Evolutionary conservation across 805 yeast genomes (phyloP).

Genomic region (Brettanomyces custersianus): DNA sequence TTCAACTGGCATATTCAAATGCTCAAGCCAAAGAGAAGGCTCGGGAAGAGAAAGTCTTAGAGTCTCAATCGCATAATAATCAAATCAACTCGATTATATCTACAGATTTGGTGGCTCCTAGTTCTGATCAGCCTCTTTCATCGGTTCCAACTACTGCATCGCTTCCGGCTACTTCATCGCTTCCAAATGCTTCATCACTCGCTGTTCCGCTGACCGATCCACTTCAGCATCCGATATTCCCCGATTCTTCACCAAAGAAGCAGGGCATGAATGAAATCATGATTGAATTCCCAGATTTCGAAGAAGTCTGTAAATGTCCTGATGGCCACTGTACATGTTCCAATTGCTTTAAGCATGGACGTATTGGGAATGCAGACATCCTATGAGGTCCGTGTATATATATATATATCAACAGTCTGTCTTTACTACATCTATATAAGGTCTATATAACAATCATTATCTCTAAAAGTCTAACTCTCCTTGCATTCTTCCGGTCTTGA

Average conservation of each 20-base stretch:
- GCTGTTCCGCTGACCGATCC: too few species aligned
- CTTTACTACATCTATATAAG: background rate
- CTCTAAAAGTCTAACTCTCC: slow-evolving; percentile 19
- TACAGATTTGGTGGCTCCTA: too few species aligned
- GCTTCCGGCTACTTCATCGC: too few species aligned
- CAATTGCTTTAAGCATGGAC: slow-evolving; percentile 26
- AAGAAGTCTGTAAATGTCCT: slow-evolving; percentile 23
- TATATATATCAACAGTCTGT: background rate
- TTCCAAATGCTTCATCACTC: too few species aligned
- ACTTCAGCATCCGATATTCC: too few species aligned
- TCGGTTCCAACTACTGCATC: too few species aligned
- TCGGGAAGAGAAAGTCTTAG: too few species aligned
- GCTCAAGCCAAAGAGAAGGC: too few species aligned
- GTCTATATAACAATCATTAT: background rate
- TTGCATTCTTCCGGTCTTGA: slow-evolving; percentile 14
- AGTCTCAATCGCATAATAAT: too few species aligned
- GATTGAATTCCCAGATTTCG: slow-evolving; percentile 15
- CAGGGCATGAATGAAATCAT: background rate
- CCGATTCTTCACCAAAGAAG: background rate
- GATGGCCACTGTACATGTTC: slow-evolving; percentile 23
- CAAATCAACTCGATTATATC: too few species aligned
- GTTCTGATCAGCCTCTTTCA: too few species aligned
- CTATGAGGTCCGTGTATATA: background rate
- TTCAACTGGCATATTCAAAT: slow-evolving; percentile 5
- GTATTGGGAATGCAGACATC: slow-evolving; percentile 12